Conservation (phyloP, 495 filamentous ascomycete species). For the Choiromyces venosus region DNA sequence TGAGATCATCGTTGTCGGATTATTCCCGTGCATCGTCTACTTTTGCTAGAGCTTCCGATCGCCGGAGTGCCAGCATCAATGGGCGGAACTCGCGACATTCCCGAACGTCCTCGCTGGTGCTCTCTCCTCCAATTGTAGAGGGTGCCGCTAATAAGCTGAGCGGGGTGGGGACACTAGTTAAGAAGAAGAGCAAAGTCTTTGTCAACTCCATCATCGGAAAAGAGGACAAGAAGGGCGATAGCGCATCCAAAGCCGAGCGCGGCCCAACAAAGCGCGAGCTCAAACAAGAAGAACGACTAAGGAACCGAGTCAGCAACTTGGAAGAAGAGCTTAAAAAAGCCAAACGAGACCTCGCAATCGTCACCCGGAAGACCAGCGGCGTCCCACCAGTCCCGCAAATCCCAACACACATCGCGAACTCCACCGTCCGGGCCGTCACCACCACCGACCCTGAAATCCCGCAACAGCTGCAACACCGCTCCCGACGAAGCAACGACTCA, state of each 20-base stretch:
- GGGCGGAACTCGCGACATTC: neutral
- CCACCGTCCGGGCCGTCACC: constrained; percentile 12
- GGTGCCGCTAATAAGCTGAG: constrained; percentile 21
- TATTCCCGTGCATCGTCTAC: constrained; percentile 1
- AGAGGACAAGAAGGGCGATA: constrained; percentile 15
- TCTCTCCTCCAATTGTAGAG: constrained; percentile 16
- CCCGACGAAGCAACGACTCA: neutral
- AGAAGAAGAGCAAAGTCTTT: constrained; percentile 34
- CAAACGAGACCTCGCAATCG: constrained; percentile 27
- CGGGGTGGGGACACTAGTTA: constrained; percentile 27
- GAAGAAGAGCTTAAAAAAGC: constrained; percentile 37
- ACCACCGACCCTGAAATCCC: constrained; percentile 18
- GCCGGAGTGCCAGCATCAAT: constrained; percentile 10
- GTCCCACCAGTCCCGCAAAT: constrained; percentile 19
- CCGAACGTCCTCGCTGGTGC: constrained; percentile 7
- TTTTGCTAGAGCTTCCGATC: constrained; percentile 19
- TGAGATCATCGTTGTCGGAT: constrained; percentile 21
- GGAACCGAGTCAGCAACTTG: constrained; percentile 38
- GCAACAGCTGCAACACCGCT: neutral
- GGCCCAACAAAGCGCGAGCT: constrained; percentile 29
- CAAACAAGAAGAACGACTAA: constrained; percentile 34
- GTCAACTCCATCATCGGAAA: constrained; percentile 18
- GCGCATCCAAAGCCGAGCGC: constrained; percentile 1
- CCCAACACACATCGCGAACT: constrained; percentile 3
- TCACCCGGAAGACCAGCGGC: constrained; percentile 12